phyloP scores from a whole-genome alignment of 352 stramenopile genomes.

The Phytophthora ohioensis region DNA sequence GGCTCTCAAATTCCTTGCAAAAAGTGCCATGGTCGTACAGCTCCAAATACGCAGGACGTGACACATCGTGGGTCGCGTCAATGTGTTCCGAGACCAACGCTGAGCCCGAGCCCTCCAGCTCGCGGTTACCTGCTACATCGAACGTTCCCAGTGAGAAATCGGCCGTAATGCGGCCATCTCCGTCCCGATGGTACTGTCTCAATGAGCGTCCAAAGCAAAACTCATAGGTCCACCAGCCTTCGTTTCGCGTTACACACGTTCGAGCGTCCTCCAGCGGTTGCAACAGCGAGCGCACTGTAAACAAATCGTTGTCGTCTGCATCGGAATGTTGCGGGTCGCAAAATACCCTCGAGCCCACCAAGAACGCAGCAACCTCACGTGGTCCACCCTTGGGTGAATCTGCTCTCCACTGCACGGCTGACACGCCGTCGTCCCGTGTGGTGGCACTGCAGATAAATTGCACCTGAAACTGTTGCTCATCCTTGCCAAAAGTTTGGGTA shows the following conservation, averaged over 20 bases:
- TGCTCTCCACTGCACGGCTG: slow-evolving; percentile 50
- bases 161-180: slow-evolving; percentile 64
- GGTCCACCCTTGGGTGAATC: slow-evolving; percentile 4
- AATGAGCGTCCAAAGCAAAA: slow-evolving; percentile 79
- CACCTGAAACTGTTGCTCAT: slow-evolving; percentile 49
- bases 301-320: slow-evolving; percentile 51
- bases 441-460: slow-evolving; percentile 78
- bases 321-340: slow-evolving; percentile 68
- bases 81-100: slow-evolving; percentile 78
- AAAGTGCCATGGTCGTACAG: slow-evolving; percentile 74
- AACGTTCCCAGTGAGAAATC: slow-evolving; percentile 78
- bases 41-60: slow-evolving; percentile 73
- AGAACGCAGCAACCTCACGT: slow-evolving; percentile 51
- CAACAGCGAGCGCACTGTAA: slow-evolving; percentile 64
- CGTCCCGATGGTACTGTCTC: slow-evolving; percentile 81
- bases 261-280: slow-evolving; percentile 53
- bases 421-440: slow-evolving; percentile 54
- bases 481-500: slow-evolving; percentile 62
- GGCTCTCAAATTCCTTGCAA: slow-evolving; percentile 78
- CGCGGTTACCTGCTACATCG: slow-evolving; percentile 57
- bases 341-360: slow-evolving; percentile 74
- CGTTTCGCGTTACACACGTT: slow-evolving; percentile 80
- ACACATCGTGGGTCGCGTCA: slow-evolving; percentile 80
- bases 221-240: slow-evolving; percentile 89
- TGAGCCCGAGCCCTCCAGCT: slow-evolving; percentile 50